These are phyloP conservation scores for Paramecium pentaurelia DNA, from an alignment of 73 alveolate genomes.

Conservation along the genomic window DNA sequence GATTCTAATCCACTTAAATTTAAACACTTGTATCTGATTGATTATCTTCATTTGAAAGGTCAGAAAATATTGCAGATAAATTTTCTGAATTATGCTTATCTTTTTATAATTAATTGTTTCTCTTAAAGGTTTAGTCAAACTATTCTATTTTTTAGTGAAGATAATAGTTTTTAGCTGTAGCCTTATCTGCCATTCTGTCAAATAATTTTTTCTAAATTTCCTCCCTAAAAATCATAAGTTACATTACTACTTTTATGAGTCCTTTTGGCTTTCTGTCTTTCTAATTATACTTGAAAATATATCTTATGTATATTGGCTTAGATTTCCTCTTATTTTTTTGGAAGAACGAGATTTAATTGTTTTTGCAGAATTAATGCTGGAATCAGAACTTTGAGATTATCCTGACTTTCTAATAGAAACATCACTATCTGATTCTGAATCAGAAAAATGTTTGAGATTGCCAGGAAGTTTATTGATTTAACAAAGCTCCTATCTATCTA, in stretches of 20 bases:
- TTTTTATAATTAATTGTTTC: neutral
- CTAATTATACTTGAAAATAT: neutral
- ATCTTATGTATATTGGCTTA: neutral
- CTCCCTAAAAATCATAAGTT: neutral
- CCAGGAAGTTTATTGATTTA: neutral
- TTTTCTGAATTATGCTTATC: neutral
- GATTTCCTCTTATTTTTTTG: neutral
- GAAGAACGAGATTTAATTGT: neutral
- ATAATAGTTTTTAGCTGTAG: neutral
- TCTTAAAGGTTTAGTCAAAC: neutral
- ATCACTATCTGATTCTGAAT: neutral
- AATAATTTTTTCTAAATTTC: neutral
- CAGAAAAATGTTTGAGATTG: neutral
- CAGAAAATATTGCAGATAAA: neutral
- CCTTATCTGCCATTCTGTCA: neutral
- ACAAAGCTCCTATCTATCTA: neutral
- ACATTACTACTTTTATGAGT: neutral
- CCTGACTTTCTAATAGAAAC: neutral
- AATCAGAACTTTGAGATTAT: neutral
- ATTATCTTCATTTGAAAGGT: neutral
- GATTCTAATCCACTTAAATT: neutral
- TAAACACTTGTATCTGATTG: neutral
- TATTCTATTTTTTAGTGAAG: neutral
- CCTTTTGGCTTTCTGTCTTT: neutral
- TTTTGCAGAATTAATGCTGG: neutral